Evolutionary conservation across 2,329 filamentous ascomycete genomes (phyloP).

Genomic region (Xylaria sp.): DNA sequence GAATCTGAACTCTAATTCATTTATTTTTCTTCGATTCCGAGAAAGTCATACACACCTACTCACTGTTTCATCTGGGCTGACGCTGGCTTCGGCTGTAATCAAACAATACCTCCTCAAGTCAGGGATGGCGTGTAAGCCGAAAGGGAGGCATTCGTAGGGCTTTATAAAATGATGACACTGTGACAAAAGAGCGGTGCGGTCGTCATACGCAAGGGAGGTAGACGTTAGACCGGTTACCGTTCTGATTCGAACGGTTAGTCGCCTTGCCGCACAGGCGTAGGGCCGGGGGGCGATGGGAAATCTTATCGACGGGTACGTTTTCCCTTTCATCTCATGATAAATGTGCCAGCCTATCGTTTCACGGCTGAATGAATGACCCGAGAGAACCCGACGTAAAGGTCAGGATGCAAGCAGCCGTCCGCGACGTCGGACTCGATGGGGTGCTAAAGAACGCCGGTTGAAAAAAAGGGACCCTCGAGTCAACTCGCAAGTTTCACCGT

Average conservation of each 20-base stretch:
- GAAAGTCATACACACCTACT: background rate
- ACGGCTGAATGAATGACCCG: conserved; percentile 24
- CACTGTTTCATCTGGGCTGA: background rate
- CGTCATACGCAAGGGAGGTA: background rate
- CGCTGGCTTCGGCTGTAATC: background rate
- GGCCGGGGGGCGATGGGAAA: background rate
- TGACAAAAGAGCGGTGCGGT: background rate
- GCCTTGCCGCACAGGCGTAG: background rate
- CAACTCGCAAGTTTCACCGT: background rate
- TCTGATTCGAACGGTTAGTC: background rate
- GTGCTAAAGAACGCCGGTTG: conserved; percentile 21
- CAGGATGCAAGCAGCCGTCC: conserved; percentile 35
- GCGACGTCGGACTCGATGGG: conserved; percentile 27
- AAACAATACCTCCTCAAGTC: background rate
- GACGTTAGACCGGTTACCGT: background rate
- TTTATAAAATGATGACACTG: background rate
- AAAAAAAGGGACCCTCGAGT: conserved; percentile 21
- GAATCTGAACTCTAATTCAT: background rate
- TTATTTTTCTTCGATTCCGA: background rate
- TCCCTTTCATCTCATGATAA: conserved; percentile 1
- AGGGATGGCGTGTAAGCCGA: background rate
- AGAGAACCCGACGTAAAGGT: conserved; percentile 27
- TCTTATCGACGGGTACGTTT: conserved; percentile 4
- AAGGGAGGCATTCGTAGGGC: background rate
- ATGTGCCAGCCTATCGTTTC: conserved; percentile 11